Percentiles rank a stretch among this genome's conserved stretches.
Evolutionary conservation across 768 basidiomycete genomes (phyloP).

Genomic region (Suillus subaureus): DNA sequence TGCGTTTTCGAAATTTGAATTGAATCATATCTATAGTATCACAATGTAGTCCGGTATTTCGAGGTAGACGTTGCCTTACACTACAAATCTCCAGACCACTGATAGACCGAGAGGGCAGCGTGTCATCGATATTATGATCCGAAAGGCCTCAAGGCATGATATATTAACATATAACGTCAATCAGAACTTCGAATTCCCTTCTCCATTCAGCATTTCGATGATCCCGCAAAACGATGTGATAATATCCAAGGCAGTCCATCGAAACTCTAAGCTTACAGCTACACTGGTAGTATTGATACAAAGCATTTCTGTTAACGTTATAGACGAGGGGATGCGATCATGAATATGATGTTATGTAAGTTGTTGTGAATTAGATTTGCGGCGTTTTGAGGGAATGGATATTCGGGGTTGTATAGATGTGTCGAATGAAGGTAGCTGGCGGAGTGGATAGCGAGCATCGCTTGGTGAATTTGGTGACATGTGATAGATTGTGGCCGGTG

Average conservation of each 20-base stretch:
- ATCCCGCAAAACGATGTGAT: neutral
- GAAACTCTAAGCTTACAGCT: conserved; percentile 9
- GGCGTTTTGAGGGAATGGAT: conserved; percentile 3
- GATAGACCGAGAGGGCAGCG: neutral
- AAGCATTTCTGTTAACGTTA: conserved; percentile 9
- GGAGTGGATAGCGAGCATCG: conserved; percentile 11
- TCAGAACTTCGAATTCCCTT: neutral
- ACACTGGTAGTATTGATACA: conserved; percentile 15
- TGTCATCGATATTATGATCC: neutral
- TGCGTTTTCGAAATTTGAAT: neutral
- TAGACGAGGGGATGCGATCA: neutral
- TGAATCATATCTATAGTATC: neutral
- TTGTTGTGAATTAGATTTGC: neutral
- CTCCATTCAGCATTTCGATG: neutral
- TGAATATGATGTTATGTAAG: neutral
- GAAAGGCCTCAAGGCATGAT: neutral
- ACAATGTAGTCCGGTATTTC: neutral
- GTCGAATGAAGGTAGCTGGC: conserved; percentile 16
- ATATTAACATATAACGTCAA: neutral
- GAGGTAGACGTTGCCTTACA: neutral
- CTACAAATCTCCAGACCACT: neutral
- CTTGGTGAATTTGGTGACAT: neutral
- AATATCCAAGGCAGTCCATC: neutral
- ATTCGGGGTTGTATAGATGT: neutral
- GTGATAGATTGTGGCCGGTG: conserved; percentile 3